Evolutionary conservation across 495 filamentous ascomycete species (phyloP), one percentile per base, ranked within the genome.

Genomic region (Hamigera avellanea): DNA sequence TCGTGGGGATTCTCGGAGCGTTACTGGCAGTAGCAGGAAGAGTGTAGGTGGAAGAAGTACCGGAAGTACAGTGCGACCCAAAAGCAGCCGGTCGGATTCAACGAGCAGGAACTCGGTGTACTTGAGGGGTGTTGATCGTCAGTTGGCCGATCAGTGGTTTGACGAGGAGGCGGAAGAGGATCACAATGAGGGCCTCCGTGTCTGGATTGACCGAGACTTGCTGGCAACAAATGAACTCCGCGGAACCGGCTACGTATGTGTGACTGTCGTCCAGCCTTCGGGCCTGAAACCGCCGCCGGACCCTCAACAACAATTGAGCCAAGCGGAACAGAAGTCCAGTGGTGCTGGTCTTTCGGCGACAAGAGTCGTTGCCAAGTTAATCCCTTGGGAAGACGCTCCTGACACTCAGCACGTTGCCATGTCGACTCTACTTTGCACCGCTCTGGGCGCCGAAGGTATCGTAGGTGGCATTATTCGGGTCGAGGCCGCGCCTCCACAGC

Each of bases 391-490:
- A 23, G 82, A 93, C 48, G 83, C 86, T 0, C 88, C 89, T 2
- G 83, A 93, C 47, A 74, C 70, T 17, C 73, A 76, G 33, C 85
- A 89, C 39, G 70, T 70, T 41, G 82, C 81, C 13, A 67, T 96
- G 19, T 95, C 91, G 9, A 70, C 77, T 1, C 51, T 78, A 2
- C 59, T 98, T 6, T 87, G 82, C 48, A 72, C 73, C 6, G 69
- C 78, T 3, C 69, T 98, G 19, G 73, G 75, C 8, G 73, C 73
- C 18, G 60, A 75, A 26, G 76, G 75, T 2, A 67, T 94, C 16
- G 82, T 94, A 14, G 91, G 91, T n/a, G 86, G 86, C 12, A 75
- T 95, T 39, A 67, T 91, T 23, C 81, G 86, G 32, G 62, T 98
- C 12, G 85, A 95, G 48, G 75, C 81, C 17, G 81, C 83, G 6